Percentiles rank a stretch among this genome's conserved stretches.
These are phyloP conservation scores for Paraphysoderma sedebokerense DNA, from an alignment of 371 early-diverging fungal genomes.

Conservation along the genomic window DNA sequence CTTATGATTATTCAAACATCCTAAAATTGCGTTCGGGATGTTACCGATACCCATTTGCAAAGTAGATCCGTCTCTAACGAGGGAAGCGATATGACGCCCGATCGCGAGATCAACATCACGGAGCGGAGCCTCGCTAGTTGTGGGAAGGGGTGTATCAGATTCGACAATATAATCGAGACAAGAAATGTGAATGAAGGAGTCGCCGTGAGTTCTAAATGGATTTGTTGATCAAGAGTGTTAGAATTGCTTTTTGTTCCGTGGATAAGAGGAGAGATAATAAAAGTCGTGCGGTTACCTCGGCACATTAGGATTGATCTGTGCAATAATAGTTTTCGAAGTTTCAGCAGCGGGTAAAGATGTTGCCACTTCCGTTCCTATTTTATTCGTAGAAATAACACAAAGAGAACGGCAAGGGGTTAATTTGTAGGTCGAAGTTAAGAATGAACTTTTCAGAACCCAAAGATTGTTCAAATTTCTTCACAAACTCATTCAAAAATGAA, in stretches of 20 bases:
- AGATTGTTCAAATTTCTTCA: no score
- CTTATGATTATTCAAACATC: slow-evolving; percentile 14
- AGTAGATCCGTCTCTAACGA: slow-evolving; percentile 22
- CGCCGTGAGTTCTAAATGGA: slow-evolving; percentile 20
- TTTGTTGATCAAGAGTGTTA: background rate
- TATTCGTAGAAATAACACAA: background rate
- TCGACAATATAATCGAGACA: slow-evolving; percentile 17
- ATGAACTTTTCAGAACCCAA: no score
- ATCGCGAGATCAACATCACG: slow-evolving; percentile 15
- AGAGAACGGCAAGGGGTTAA: background rate
- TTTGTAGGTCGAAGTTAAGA: no score
- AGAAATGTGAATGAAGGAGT: slow-evolving; percentile 14
- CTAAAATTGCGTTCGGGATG: slow-evolving; percentile 26
- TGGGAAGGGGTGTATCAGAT: slow-evolving; percentile 9
- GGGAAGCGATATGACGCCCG: slow-evolving; percentile 16
- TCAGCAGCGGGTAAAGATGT: slow-evolving; percentile 18
- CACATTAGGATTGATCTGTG: slow-evolving; percentile 23
- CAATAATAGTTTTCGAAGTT: slow-evolving; percentile 17
- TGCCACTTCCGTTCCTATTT: slow-evolving; percentile 6
- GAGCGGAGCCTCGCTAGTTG: background rate
- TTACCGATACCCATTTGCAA: slow-evolving; percentile 30
- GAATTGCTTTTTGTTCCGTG: slow-evolving; percentile 1
- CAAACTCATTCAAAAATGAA: no score
- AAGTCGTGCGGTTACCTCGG: slow-evolving; percentile 8
- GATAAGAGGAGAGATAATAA: background rate